phyloP scores from a whole-genome alignment of 441 rosid species.

The Jatropha multifida region DNA sequence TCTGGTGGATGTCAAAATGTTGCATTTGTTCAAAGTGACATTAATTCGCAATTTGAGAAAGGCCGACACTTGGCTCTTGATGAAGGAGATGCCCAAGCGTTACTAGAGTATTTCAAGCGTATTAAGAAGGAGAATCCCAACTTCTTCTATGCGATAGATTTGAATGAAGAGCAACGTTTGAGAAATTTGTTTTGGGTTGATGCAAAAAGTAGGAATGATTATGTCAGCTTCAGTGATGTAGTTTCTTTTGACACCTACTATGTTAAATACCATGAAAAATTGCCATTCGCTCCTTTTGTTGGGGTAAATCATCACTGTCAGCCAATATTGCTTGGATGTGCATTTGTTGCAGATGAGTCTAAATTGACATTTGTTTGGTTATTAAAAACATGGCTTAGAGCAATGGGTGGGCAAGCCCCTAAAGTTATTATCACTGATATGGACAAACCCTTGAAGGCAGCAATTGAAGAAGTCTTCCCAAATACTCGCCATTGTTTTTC shows the following conservation, averaged over 20 bases:
- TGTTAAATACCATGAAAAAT: slow-evolving; percentile 66
- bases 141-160: slow-evolving; percentile 76
- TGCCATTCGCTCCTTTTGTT: slow-evolving; percentile 74
- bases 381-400: slow-evolving; percentile 72
- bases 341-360: slow-evolving; percentile 62
- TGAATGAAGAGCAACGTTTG: slow-evolving; percentile 69
- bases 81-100: slow-evolving; percentile 52
- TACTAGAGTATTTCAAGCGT: slow-evolving; percentile 60
- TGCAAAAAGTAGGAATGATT: slow-evolving; percentile 73
- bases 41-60: slow-evolving; percentile 52
- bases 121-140: slow-evolving; percentile 63
- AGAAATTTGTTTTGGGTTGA: slow-evolving; percentile 78
- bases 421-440: slow-evolving; percentile 65
- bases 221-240: slow-evolving; percentile 59
- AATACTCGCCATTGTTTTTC: slow-evolving; percentile 60
- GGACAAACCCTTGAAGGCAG: slow-evolving; percentile 48
- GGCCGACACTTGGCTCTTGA: slow-evolving; percentile 51
- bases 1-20: slow-evolving; percentile 62
- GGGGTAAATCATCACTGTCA: slow-evolving; percentile 89
- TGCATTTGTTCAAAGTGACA: slow-evolving; percentile 35
- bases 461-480: slow-evolving; percentile 56
- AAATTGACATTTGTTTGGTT: slow-evolving; percentile 64
- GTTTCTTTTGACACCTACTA: slow-evolving; percentile 71
- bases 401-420: slow-evolving; percentile 77
- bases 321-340: slow-evolving; percentile 73